These are phyloP conservation scores for Oleoguttula mirabilis DNA, from an alignment of 495 filamentous ascomycete genomes.

Conservation along the genomic window DNA sequence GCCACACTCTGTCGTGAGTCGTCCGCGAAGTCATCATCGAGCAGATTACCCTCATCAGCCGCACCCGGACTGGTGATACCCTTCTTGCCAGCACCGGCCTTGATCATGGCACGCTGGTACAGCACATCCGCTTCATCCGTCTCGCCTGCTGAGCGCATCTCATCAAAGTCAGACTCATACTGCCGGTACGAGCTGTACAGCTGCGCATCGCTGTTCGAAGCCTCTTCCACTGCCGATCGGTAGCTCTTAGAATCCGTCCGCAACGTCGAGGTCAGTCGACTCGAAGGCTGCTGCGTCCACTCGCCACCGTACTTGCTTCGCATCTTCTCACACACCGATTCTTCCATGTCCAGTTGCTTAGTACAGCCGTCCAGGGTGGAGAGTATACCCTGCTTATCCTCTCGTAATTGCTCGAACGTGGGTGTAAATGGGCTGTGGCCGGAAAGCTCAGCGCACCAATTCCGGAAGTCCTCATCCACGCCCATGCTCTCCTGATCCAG, in stretches of 20 bases:
- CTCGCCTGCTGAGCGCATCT: constrained; percentile 86
- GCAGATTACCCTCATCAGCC: constrained; percentile 53
- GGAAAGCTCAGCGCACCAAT: constrained; percentile 85
- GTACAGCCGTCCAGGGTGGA: constrained; percentile 61
- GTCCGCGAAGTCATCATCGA: constrained; percentile 78
- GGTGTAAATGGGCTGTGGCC: constrained; percentile 63
- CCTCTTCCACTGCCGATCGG: constrained; percentile 76
- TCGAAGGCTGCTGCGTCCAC: constrained; percentile 95
- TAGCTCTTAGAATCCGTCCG: constrained; percentile 79
- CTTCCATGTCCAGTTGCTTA: constrained; percentile 87
- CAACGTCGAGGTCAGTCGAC: constrained; percentile 73
- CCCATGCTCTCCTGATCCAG: constrained; percentile 80
- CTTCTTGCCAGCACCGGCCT: constrained; percentile 48
- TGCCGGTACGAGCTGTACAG: constrained; percentile 72
- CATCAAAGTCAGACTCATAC: constrained; percentile 79
- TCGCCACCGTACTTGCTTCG: constrained; percentile 89
- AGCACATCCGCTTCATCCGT: constrained; percentile 78
- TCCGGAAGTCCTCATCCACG: constrained; percentile 74
- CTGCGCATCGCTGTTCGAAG: constrained; percentile 74
- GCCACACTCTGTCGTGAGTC: constrained; percentile 66
- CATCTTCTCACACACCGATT: constrained; percentile 98
- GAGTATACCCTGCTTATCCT: constrained; percentile 62
- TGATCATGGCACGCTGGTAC: constrained; percentile 72
- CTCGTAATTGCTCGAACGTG: constrained; percentile 65
- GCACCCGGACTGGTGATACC: constrained; percentile 41